Conservation (phyloP, 2,329 filamentous ascomycete genomes). For the Emmonsia crescens region DNA sequence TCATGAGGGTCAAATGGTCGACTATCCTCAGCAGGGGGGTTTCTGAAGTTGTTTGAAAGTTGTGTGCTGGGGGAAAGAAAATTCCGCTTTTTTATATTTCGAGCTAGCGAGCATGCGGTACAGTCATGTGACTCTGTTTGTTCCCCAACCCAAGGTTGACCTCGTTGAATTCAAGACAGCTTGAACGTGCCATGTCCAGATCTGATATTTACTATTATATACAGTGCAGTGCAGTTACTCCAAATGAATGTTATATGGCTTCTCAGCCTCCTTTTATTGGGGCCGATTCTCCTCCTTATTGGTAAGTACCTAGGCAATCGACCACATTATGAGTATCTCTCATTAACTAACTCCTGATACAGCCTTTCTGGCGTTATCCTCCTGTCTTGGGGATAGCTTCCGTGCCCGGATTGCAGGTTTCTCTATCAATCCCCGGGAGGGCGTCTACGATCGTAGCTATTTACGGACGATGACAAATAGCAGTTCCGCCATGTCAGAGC, state of each 20-base stretch:
- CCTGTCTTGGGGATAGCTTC: constrained; percentile 44
- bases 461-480: constrained; percentile 46
- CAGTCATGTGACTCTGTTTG: background rate
- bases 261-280: constrained; percentile 28
- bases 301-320: constrained; percentile 17
- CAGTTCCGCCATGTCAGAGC: constrained; percentile 46
- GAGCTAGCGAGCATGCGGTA: background rate
- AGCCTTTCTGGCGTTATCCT: constrained; percentile 45
- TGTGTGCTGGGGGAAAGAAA: background rate
- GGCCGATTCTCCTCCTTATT: constrained; percentile 26
- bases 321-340: background rate
- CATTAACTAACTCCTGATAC: background rate
- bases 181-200: background rate
- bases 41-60: background rate
- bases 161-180: background rate
- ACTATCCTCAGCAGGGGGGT: constrained; percentile 4
- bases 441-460: constrained; percentile 46
- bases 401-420: constrained; percentile 38
- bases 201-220: background rate
- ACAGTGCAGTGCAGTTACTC: background rate
- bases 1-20: background rate
- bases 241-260: constrained; percentile 26
- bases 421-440: constrained; percentile 32
- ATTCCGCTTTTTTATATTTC: background rate
- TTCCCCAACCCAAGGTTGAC: no score